Base-by-base conservation (phyloP, 495 filamentous ascomycete species). In the Penicillium roqueforti region DNA sequence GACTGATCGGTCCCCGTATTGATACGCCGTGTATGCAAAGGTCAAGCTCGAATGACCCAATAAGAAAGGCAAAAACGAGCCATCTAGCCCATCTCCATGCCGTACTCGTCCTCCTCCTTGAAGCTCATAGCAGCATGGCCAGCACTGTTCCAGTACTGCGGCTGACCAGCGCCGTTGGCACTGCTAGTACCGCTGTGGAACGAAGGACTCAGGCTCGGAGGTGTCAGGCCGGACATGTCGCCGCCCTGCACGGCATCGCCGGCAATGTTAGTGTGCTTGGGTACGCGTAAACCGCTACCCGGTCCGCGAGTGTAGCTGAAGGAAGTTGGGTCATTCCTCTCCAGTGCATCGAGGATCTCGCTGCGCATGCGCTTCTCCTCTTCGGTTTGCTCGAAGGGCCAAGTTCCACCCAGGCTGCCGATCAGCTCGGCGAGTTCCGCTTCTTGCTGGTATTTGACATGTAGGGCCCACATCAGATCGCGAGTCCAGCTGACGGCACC, bases 401-500 rank as follows among this genome's bases (percentile, higher is more conserved):
- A 88, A 4, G 71, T 79, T 16, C 83, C 84, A 19, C 91, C 91
- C 0, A 88, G 75, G 44, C 83, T 83, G 31, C 76, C 68, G 53
- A 97, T 82, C 41, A 84, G 71, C 47, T 91, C 85, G 40, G 83
- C 80, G 37, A 97, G 80, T 58, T 96, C 86, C 18, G 91, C 83
- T 66, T 96, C 87, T 64, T 96, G 91, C 61, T 92, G 84, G 45
- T 92, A 76, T 69, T 96, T 95, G 55, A 86, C 73, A 59, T 95
- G 82, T 36, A 96, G 74, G 67, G 91, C 81, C 93, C 93, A 97
- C 93, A 98, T 97, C 39, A 98, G 76, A 71, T 98, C 93, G 41
- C 92, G 85, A 55, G 87, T 96, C 93, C 93, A 98, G 69, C 88
- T 87, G 43, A 98, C 93, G 14, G 93, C 88, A 26, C 93, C 93